Evolutionary conservation across 176 grass and related monocot genomes (phyloP).

Genomic region (Tillandsia leiboldiana): DNA sequence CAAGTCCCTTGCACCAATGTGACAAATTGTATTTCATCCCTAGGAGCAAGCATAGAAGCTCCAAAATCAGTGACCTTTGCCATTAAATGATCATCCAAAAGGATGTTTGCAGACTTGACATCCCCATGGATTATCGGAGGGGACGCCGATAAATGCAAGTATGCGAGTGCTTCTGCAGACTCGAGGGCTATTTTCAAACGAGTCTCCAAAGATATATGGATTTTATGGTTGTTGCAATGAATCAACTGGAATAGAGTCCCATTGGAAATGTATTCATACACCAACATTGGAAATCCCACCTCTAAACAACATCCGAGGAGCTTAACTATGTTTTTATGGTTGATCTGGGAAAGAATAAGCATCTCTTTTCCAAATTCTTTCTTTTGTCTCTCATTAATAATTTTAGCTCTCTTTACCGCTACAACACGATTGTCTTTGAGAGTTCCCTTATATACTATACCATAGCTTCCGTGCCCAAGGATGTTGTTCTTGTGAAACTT

Average conservation of each 20-base stretch:
- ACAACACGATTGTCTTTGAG: background rate
- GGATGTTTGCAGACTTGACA: background rate
- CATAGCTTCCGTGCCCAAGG: background rate
- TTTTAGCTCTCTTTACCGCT: background rate
- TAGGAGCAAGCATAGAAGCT: background rate
- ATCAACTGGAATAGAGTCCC: background rate
- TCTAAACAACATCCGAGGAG: background rate
- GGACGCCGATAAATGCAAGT: background rate
- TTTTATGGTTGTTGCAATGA: background rate
- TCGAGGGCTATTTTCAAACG: background rate
- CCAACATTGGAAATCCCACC: background rate
- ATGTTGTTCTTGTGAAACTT: background rate
- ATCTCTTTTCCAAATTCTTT: conserved; percentile 4
- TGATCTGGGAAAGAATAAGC: background rate
- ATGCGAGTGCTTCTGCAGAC: background rate
- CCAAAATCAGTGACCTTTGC: background rate
- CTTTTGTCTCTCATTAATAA: background rate
- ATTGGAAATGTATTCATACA: background rate
- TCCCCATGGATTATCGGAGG: background rate
- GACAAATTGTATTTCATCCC: background rate
- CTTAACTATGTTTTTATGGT: background rate
- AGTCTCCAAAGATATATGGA: background rate
- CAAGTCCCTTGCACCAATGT: background rate
- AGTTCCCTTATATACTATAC: background rate
- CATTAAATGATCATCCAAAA: background rate